Evolutionary conservation across 768 basidiomycete species (phyloP).

Genomic region (Tulasnella sp.): DNA sequence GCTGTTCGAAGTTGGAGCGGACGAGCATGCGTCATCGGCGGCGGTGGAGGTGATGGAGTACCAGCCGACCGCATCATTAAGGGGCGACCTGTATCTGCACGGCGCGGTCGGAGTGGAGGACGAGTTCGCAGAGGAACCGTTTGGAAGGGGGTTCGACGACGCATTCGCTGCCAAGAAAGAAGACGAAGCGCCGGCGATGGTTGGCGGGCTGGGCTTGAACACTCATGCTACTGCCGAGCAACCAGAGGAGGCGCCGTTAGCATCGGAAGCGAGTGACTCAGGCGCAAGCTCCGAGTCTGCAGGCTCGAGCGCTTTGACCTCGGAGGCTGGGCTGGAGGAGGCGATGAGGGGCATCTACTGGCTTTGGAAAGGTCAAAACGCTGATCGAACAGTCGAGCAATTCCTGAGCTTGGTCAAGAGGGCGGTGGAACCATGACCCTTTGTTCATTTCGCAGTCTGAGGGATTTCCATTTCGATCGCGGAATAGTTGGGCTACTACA

Average conservation of each 20-base stretch:
- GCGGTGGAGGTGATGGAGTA: slow-evolving; percentile 8
- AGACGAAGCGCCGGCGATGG: background rate
- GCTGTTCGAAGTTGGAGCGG: background rate
- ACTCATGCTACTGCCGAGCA: background rate
- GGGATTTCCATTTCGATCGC: background rate
- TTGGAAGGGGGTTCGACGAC: slow-evolving; percentile 20
- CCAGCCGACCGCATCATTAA: background rate
- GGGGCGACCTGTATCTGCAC: background rate
- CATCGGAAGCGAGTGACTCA: background rate
- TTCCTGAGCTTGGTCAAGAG: slow-evolving; percentile 11
- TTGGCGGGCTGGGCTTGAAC: background rate
- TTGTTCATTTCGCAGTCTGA: background rate
- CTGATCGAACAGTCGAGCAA: slow-evolving; percentile 1
- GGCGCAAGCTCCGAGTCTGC: background rate
- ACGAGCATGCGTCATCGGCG: background rate
- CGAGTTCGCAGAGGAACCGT: slow-evolving; percentile 18
- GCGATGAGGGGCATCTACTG: slow-evolving; percentile 17
- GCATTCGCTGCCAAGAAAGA: background rate
- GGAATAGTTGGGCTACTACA: background rate
- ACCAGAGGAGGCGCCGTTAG: background rate
- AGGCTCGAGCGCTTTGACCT: background rate
- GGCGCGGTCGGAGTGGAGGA: background rate
- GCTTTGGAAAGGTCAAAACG: slow-evolving; percentile 19
- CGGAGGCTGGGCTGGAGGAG: slow-evolving; percentile 13
- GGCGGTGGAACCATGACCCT: background rate